Conservation (phyloP, 176 grass and related monocot species). For the Avena insularis region DNA sequence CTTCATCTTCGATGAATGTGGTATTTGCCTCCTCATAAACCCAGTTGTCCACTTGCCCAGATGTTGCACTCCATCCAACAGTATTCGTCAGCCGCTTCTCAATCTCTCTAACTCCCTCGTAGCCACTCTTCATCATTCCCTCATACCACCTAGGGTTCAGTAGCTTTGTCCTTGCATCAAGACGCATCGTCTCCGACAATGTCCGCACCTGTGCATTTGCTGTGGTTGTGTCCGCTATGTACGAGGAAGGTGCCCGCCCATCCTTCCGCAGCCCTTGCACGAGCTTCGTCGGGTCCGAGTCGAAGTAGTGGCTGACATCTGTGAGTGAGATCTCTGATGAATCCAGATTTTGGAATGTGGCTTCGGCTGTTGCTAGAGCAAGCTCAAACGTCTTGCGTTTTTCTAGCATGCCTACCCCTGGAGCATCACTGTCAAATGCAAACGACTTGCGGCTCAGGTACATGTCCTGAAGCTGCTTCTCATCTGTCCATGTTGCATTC, state of each 20-base stretch:
- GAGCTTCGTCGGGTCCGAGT: constrained; percentile 94
- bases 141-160: constrained; percentile 99
- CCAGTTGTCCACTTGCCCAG: constrained; percentile 98
- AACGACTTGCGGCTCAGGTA: constrained; percentile 97
- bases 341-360: constrained; percentile 99
- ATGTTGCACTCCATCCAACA: constrained; percentile 97
- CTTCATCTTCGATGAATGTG: constrained; percentile 91
- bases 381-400: constrained; percentile 91
- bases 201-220: constrained; percentile 97
- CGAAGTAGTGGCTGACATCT: constrained; percentile 99
- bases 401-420: constrained; percentile 89
- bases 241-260: constrained; percentile 78
- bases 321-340: constrained; percentile 98
- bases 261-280: constrained; percentile 91
- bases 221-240: constrained; percentile 95
- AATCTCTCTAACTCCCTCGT: constrained; percentile 92
- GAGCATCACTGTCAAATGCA: constrained; percentile 88
- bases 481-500: constrained; percentile 96
- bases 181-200: constrained; percentile 84
- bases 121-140: constrained; percentile 97
- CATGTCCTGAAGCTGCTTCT: constrained; percentile 99
- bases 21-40: constrained; percentile 98
- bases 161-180: constrained; percentile 93
- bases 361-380: constrained; percentile 84
- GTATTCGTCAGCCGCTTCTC: constrained; percentile 98